Evolutionary conservation across 2,329 filamentous ascomycete genomes (phyloP).

Genomic region (Bipolaris zeicola): DNA sequence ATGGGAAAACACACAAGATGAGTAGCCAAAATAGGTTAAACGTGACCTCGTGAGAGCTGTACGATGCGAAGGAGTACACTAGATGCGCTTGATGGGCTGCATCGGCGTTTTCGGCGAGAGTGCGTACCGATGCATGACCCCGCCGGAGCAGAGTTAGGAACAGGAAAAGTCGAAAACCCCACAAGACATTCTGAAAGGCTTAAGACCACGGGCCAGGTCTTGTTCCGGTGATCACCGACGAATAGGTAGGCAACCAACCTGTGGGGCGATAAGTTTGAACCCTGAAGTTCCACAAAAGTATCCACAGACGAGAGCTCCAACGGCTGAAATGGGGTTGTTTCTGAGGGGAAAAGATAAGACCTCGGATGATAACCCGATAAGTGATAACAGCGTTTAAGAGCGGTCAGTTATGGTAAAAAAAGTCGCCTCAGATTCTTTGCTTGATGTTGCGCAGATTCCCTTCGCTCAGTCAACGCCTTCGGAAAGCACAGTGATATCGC

Average conservation of each 20-base stretch:
- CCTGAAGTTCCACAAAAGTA: neutral
- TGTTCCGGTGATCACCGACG: neutral
- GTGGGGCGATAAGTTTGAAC: neutral
- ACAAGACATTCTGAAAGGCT: neutral
- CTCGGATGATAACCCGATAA: neutral
- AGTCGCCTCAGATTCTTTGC: neutral
- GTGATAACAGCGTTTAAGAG: neutral
- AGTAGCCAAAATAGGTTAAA: too few relatives aligned
- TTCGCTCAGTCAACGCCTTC: neutral
- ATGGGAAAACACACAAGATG: too few relatives aligned
- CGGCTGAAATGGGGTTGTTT: neutral
- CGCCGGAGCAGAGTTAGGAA: too few relatives aligned
- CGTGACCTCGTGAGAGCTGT: too few relatives aligned
- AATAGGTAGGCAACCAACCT: neutral
- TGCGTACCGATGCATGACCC: too few relatives aligned
- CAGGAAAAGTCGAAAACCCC: too few relatives aligned
- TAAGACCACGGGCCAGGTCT: neutral
- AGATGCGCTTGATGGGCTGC: too few relatives aligned
- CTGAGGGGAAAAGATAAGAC: neutral
- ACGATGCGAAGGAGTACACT: too few relatives aligned
- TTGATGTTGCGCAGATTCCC: neutral
- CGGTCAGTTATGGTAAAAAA: neutral
- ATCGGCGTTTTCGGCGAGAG: too few relatives aligned
- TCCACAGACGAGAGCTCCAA: neutral
- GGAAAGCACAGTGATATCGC: too few relatives aligned